phyloP scores from a whole-genome alignment of 2,329 filamentous ascomycete genomes.

The Xylaria sp. region DNA sequence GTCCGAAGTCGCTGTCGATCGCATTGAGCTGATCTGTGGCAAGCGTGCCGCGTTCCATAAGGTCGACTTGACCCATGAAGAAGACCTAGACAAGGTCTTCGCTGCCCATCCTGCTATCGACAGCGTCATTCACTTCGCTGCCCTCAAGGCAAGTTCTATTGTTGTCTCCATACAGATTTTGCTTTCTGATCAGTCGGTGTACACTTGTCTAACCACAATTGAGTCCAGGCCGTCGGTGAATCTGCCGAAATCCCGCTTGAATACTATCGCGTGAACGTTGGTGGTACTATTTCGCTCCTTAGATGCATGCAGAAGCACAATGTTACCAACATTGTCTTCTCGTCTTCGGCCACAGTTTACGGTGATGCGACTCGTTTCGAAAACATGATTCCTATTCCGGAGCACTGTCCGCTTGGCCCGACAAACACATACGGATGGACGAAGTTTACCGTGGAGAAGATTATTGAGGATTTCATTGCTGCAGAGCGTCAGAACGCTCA shows the following conservation, averaged over 20 bases:
- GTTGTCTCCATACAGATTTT: neutral
- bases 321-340: constrained; percentile 98
- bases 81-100: constrained; percentile 86
- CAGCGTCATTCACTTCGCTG: constrained; percentile 98
- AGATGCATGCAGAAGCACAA: constrained; percentile 88
- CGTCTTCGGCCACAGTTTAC: constrained; percentile 97
- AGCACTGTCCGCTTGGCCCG: constrained; percentile 93
- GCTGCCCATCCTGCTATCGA: constrained; percentile 90
- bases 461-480: constrained; percentile 91
- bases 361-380: constrained; percentile 95
- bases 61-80: constrained; percentile 87
- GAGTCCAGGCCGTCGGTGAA: constrained; percentile 86
- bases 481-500: constrained; percentile 84
- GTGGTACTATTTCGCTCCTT: constrained; percentile 88
- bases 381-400: constrained; percentile 99
- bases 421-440: constrained; percentile 99
- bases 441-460: constrained; percentile 89
- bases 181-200: neutral
- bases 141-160: constrained; percentile 78
- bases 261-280: constrained; percentile 98
- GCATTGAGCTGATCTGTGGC: constrained; percentile 92
- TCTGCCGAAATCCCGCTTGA: constrained; percentile 93
- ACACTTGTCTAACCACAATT: constrained; percentile 38
- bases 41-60: constrained; percentile 88
- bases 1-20: constrained; percentile 88